Evolutionary conservation across 345 rosid species (phyloP).

Genomic region (Trapa incisa): DNA sequence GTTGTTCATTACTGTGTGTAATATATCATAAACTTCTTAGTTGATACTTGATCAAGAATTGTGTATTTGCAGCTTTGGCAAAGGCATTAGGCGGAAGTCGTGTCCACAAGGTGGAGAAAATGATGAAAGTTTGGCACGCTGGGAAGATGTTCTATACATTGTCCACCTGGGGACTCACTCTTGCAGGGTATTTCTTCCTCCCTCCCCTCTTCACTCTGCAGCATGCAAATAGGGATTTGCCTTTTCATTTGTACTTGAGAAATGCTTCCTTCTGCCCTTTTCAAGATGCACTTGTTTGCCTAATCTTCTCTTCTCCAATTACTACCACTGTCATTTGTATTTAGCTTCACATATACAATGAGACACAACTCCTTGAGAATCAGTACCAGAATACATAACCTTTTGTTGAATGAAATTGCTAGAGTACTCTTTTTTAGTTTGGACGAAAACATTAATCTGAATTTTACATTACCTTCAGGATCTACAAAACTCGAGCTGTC

Average conservation of each 20-base stretch:
- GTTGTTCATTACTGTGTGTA: no score
- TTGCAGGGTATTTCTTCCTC: constrained; percentile 49
- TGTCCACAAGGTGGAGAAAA: constrained; percentile 55
- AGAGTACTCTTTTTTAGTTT: neutral
- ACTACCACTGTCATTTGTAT: neutral
- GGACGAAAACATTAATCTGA: neutral
- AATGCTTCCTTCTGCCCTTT: neutral
- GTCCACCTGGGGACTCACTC: constrained; percentile 81
- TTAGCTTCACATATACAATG: neutral
- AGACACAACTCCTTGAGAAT: neutral
- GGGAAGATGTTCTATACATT: constrained; percentile 68
- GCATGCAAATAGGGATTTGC: neutral
- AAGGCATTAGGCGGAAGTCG: constrained; percentile 54
- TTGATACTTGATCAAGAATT: constrained; percentile 3
- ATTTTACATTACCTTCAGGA: constrained; percentile 21
- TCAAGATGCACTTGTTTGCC: neutral
- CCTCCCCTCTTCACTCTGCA: neutral
- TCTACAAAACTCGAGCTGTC: constrained; percentile 49
- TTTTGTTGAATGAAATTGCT: neutral
- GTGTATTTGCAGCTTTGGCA: constrained; percentile 38
- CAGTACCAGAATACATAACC: neutral
- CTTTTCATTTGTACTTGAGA: neutral
- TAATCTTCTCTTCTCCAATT: neutral
- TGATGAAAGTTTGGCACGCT: constrained; percentile 74
- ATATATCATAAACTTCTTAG: neutral